Evolutionary conservation across 140 eudicot species (phyloP).

Genomic region (Senecio squalidus): DNA sequence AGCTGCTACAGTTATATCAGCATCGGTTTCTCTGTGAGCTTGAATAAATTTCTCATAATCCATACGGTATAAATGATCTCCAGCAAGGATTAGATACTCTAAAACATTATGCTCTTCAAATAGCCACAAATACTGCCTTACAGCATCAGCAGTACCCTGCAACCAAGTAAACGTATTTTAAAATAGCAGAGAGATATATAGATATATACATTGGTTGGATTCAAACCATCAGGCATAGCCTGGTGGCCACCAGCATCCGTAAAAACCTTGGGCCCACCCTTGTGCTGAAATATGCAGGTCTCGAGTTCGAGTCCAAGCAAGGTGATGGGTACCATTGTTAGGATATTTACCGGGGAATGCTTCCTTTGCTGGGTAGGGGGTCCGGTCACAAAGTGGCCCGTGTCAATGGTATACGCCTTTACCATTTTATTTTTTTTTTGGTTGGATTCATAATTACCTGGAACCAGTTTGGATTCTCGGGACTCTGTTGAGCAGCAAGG

Average conservation of each 20-base stretch:
- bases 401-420: too few relatives aligned
- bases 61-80: conserved; percentile 92
- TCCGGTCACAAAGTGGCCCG: too few relatives aligned
- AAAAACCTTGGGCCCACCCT: too few relatives aligned
- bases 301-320: too few relatives aligned
- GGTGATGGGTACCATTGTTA: too few relatives aligned
- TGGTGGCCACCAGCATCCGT: too few relatives aligned
- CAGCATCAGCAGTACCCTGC: conserved; percentile 99
- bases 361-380: too few relatives aligned
- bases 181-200: not conserved
- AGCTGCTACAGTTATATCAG: conserved; percentile 97
- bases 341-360: too few relatives aligned
- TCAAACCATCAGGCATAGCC: too few relatives aligned
- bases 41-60: conserved; percentile 92
- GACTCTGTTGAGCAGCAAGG: conserved; percentile 99
- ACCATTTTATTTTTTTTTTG: too few relatives aligned
- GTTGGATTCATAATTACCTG: conserved; percentile 43
- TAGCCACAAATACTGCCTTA: conserved; percentile 93
- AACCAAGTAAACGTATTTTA: not conserved
- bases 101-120: conserved; percentile 93
- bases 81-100: conserved; percentile 73
- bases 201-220: too few relatives aligned
- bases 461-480: conserved; percentile 98
- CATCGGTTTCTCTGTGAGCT: conserved; percentile 98
- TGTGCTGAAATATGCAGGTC: too few relatives aligned